Base-by-base conservation (phyloP, 2,329 filamentous ascomycete species). In the Phaeosphaeria sp. region DNA sequence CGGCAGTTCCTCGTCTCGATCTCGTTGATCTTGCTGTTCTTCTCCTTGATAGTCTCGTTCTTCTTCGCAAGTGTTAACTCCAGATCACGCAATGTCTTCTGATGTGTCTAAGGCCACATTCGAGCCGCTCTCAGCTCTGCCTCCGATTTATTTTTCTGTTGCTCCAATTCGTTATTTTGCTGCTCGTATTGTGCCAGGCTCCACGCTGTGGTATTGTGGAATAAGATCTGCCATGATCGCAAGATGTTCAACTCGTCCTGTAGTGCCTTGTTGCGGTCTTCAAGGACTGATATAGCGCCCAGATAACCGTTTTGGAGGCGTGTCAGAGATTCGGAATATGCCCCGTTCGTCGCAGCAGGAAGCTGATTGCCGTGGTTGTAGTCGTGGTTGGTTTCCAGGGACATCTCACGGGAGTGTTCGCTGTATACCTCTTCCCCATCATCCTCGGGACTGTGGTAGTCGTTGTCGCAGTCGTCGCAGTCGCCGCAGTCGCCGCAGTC, bases 281-380 rank as follows among this genome's bases (percentile, higher is more conserved):
- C 41, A 6, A 53, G 39, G 11, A 27, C 25, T n/a, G 46, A 18
- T 3, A 57, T 56, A 5, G 25, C 43, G n/a, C 21, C 27, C 1
- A 52, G 42, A 21, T 52, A 52, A 30, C 49, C 54, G 6, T 15
- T 48, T 36, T 56, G 49, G 2, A 56, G 49, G 15, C 54, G 54
- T 1, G 43, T 52, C 6, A 56, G 49, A 7, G 54, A 56, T 18
- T 48, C 54, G n/a, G 54, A 52, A 42, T 52, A 52, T 17, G 42
- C 42, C 20, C 23, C 49, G 33, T 51, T 51, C 4, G 49, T 13
- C 10, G 13, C 18, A 2, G 30, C 25, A 23, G 50, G 47, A 22
- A 39, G 27, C 18, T 39, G 25, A 15, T 50, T 11, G n/a, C 30
- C 21, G 30, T 21, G 17, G 20, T 33, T 21, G 20, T 17, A 20